Evolutionary conservation across 352 stramenopile species (phyloP), one percentile per base, ranked within the genome.

Genomic region (Phytophthora macrochlamydospora): DNA sequence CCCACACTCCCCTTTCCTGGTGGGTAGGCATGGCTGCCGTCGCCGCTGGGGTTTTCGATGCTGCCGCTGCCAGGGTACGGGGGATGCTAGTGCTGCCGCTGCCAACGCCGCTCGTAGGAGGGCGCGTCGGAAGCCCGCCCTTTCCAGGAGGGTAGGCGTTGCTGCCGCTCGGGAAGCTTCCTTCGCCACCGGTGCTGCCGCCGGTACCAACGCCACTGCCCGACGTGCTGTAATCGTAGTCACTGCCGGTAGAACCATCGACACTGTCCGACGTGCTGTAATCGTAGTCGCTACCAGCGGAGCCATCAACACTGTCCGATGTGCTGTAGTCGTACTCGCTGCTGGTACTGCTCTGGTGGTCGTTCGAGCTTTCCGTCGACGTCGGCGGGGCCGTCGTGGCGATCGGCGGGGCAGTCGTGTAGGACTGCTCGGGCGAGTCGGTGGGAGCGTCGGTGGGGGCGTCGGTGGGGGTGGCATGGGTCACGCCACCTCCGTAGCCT

Each of bases 401-500:
- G 9, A 11, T 14, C 5, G 56, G 56, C 5, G 40, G 18, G 18
- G 11, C 38, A 49, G 11, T 9, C 18, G 18, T 24, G 18, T 24
- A 24, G 18, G 48, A 42, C 24, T 51, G 54, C 9, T 28, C 46
- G 14, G 56, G 33, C 30, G 56, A 51, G n/a, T 56, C 57, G 14
- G 13, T 40, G 3, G 49, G 11, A 11, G 35, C 14, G 1, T 24
- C 33, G 29, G 46, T 64, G 30, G 31, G 31, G 12, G 59, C 42
- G 11, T 37, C 44, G 12, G 55, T 56, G n/a, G 62, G 64, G 49
- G 29, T 61, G 14, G 18, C 18, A 24, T 24, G 18, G 18, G 18
- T 24, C 18, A 69, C 29, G 2, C 55, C 55, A 31, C 61, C 60
- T 57, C 60, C 60, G 45, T 54, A 67, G 60, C 62, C 55, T 42